Conservation (phyloP, 768 basidiomycete genomes). For the Trametes villosa region DNA sequence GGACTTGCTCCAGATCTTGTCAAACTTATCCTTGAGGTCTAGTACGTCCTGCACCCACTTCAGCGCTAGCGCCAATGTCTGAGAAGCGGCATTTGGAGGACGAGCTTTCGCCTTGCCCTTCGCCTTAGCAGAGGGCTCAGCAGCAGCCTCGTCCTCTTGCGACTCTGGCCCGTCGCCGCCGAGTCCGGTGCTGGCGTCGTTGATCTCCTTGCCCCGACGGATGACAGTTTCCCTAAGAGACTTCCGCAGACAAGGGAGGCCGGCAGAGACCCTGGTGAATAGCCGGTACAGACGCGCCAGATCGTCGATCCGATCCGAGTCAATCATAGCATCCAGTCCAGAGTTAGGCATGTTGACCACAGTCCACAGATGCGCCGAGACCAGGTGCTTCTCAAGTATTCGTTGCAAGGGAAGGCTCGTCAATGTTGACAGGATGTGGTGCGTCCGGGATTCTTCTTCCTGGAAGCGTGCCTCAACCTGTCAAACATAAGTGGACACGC, state of each 20-base stretch:
- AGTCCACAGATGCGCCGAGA: conserved; percentile 74
- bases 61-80: conserved; percentile 66
- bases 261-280: conserved; percentile 67
- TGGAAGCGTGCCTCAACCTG: conserved; percentile 83
- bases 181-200: conserved; percentile 36
- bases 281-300: conserved; percentile 80
- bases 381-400: conserved; percentile 77
- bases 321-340: conserved; percentile 87
- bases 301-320: conserved; percentile 75
- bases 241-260: conserved; percentile 64
- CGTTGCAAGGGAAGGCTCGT: conserved; percentile 70
- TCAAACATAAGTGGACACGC: conserved; percentile 16
- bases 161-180: conserved; percentile 37
- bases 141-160: conserved; percentile 38
- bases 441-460: conserved; percentile 81
- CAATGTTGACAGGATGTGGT: conserved; percentile 82
- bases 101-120: conserved; percentile 58
- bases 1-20: conserved; percentile 68
- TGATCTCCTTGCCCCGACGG: conserved; percentile 78
- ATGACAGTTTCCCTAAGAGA: conserved; percentile 75
- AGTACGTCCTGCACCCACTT: conserved; percentile 95
- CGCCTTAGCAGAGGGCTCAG: conserved; percentile 42
- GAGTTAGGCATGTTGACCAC: conserved; percentile 82
- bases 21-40: conserved; percentile 90
- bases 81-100: conserved; percentile 42